A percentile compares a stretch with the other conserved stretches of the same genome.
Evolutionary conservation across 1,284 basidiomycete genomes (phyloP).

Genomic region (Apiotrichum siamense): DNA sequence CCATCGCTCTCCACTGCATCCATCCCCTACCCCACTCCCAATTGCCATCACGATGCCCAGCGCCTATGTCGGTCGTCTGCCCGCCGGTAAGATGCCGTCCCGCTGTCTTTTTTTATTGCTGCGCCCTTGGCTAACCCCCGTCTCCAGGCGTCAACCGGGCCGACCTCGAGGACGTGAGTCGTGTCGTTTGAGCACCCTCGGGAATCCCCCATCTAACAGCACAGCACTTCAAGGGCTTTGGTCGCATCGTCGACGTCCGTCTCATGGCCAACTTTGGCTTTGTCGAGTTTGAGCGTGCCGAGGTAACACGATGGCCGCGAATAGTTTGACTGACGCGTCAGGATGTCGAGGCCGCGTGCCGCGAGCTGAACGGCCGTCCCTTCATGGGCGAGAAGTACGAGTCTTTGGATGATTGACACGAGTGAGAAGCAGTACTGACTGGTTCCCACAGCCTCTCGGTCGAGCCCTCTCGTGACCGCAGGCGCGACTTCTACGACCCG

Average conservation of each 20-base stretch:
- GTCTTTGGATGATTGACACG: not conserved
- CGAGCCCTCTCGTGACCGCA: constrained; percentile 83
- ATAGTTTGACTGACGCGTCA: constrained; percentile 36
- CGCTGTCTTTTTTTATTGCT: not conserved
- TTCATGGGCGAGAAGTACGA: constrained; percentile 80
- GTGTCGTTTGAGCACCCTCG: not conserved
- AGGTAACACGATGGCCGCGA: constrained; percentile 50
- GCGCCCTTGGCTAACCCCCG: no score
- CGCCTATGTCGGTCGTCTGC: constrained; percentile 44
- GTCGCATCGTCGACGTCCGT: constrained; percentile 79
- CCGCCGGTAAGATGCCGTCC: constrained; percentile 32
- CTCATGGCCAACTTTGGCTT: constrained; percentile 96
- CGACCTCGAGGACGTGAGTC: constrained; percentile 39
- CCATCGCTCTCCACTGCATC: not conserved
- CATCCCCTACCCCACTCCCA: no score
- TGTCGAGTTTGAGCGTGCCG: constrained; percentile 80
- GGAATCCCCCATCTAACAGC: not conserved
- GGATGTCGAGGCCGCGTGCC: constrained; percentile 88
- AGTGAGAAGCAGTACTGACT: not conserved
- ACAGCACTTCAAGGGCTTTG: constrained; percentile 80
- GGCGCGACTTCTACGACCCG: constrained; percentile 68
- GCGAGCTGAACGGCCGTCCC: constrained; percentile 73
- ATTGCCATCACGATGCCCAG: constrained; percentile 27
- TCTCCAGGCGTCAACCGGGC: constrained; percentile 24
- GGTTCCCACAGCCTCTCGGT: constrained; percentile 68